Evolutionary conservation across 345 rosid genomes (phyloP).

Genomic region (Cochlearia excelsa): DNA sequence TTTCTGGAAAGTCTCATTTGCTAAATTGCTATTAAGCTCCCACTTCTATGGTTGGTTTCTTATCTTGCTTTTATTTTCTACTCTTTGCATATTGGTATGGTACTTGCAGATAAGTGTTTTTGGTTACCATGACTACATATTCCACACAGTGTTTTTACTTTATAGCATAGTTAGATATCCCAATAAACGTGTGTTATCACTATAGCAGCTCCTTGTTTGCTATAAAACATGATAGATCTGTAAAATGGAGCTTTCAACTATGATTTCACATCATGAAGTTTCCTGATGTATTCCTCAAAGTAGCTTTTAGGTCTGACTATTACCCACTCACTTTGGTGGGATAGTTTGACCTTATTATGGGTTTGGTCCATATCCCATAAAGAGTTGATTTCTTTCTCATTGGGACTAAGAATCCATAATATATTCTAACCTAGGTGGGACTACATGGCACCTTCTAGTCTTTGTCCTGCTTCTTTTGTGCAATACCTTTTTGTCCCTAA

Average conservation of each 20-base stretch:
- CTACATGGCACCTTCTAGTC: background rate
- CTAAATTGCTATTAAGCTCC: constrained; percentile 1
- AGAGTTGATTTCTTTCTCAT: constrained; percentile 17
- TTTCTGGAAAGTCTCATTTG: constrained; percentile 2
- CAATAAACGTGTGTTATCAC: constrained; percentile 16
- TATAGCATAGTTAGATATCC: constrained; percentile 7
- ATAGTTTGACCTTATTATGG: constrained; percentile 21
- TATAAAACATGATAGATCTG: background rate
- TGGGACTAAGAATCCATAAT: constrained; percentile 8
- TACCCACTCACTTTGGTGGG: constrained; percentile 23
- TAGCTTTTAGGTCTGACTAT: constrained; percentile 33
- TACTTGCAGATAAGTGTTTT: too few relatives aligned
- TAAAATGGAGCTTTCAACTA: constrained; percentile 17
- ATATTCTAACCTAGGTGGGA: background rate
- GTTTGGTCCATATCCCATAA: constrained; percentile 29
- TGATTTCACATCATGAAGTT: constrained; percentile 15
- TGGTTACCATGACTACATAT: background rate
- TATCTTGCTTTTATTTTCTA: too few relatives aligned
- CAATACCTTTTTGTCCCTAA: constrained; percentile 17
- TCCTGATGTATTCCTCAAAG: constrained; percentile 28
- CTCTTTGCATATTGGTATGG: too few relatives aligned
- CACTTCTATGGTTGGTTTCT: background rate
- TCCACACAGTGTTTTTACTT: too few relatives aligned
- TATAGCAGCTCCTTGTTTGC: constrained; percentile 9
- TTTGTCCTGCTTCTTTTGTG: constrained; percentile 5